Evolutionary conservation across 2,329 filamentous ascomycete genomes (phyloP).

Genomic region (Orbilia quercus): DNA sequence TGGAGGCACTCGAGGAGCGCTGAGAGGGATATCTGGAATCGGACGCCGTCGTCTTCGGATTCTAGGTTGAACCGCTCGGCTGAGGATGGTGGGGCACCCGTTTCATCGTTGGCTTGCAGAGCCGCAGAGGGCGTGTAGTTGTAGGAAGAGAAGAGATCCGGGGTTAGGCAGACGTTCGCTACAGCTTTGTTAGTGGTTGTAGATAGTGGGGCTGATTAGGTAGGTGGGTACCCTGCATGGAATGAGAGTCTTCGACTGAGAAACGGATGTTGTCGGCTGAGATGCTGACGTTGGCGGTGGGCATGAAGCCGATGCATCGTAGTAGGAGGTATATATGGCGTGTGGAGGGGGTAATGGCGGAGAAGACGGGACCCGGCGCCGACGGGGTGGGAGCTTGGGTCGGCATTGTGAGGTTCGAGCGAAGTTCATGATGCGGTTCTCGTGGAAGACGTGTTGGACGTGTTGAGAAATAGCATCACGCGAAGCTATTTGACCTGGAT

Average conservation of each 20-base stretch:
- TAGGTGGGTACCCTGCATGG: conserved; percentile 80
- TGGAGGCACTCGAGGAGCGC: conserved; percentile 93
- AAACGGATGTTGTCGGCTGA: conserved; percentile 87
- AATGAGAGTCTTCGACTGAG: conserved; percentile 84
- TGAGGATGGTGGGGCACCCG: conserved; percentile 62
- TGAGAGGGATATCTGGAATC: conserved; percentile 85
- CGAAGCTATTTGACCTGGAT: neutral
- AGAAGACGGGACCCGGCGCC: conserved; percentile 70
- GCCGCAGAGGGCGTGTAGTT: conserved; percentile 70
- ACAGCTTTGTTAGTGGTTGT: neutral
- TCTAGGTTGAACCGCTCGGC: conserved; percentile 60
- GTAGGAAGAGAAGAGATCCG: conserved; percentile 92
- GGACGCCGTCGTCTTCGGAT: conserved; percentile 62
- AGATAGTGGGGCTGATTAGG: neutral
- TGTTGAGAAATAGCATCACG: conserved; percentile 26
- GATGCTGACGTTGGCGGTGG: conserved; percentile 76
- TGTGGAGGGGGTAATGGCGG: conserved; percentile 80
- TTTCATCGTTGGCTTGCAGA: conserved; percentile 61
- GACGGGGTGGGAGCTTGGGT: conserved; percentile 36
- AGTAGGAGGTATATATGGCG: conserved; percentile 76
- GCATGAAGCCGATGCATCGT: conserved; percentile 70
- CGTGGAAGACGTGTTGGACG: conserved; percentile 34
- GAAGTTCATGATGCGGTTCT: conserved; percentile 17
- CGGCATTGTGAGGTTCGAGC: neutral
- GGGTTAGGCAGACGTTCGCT: conserved; percentile 67